These are phyloP conservation scores for Boletus sp. DNA, from an alignment of 1,284 basidiomycete species.

Conservation along the genomic window DNA sequence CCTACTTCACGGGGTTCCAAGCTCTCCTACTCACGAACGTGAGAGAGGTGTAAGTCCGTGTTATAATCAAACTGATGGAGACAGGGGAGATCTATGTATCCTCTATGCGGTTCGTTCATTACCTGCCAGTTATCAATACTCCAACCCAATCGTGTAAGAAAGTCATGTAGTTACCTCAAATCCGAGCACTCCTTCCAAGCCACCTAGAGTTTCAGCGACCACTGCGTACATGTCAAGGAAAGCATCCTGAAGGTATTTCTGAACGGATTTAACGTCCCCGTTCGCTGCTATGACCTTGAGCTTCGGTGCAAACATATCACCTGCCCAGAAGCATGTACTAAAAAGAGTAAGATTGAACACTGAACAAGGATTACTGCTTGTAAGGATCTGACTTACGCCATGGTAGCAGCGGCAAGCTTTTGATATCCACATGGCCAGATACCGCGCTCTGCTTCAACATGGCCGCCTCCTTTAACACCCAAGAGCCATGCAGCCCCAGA, in stretches of 20 bases:
- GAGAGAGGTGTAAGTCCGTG: constrained; percentile 86
- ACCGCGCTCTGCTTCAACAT: constrained; percentile 69
- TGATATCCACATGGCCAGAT: constrained; percentile 91
- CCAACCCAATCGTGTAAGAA: not conserved
- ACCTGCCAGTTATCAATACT: constrained; percentile 46
- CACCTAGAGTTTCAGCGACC: constrained; percentile 67
- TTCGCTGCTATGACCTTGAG: constrained; percentile 49
- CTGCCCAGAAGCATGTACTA: constrained; percentile 86
- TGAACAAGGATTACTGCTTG: constrained; percentile 18
- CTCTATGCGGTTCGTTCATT: constrained; percentile 96
- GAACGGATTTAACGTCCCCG: constrained; percentile 60
- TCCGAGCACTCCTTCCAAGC: constrained; percentile 78
- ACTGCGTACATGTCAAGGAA: constrained; percentile 78
- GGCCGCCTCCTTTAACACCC: constrained; percentile 73
- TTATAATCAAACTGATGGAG: constrained; percentile 90
- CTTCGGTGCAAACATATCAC: constrained; percentile 79
- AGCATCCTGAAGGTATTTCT: constrained; percentile 79
- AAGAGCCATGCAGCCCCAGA: constrained; percentile 81
- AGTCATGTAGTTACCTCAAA: constrained; percentile 70
- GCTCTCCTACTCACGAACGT: constrained; percentile 59
- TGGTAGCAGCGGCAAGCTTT: constrained; percentile 83
- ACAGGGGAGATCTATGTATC: constrained; percentile 81
- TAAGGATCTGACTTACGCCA: constrained; percentile 59
- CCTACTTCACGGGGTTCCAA: not conserved
- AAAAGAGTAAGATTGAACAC: constrained; percentile 3